Base-by-base conservation (phyloP, 2,329 filamentous ascomycete genomes). In the Lasiodiplodia theobromae region DNA sequence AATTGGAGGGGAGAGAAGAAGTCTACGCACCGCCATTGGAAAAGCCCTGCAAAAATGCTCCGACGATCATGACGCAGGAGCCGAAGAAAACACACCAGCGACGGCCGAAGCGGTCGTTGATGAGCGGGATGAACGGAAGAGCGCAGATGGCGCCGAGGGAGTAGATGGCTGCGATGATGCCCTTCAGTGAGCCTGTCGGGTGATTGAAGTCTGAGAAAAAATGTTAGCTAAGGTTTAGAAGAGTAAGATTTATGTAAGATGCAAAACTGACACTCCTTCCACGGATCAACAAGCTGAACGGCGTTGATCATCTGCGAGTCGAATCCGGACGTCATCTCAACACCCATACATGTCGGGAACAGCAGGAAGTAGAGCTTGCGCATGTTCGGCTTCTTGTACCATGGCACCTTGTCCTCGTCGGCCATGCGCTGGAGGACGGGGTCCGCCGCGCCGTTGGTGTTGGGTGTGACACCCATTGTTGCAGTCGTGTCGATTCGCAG, bases 371-470 rank as follows among this genome's bases (percentile, higher is more conserved):
- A 77, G 28, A 69, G 75, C 67, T 68, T 75, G 40, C 75, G 67
- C 63, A 78, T 62, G 14, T 70, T 72, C 8, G 75, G 69, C 51
- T 77, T 74, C 40, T 71, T 74, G 69, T 74, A 77, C 75, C 75
- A 77, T n/a, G 74, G 76, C 49, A 77, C 74, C 57, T 72, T 72
- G 34, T 83, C 81, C 66, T 79, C 73, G 28, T 80, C 74, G 14
- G 82, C 79, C 57, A 83, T 73, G 62, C 77, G 77, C 37, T 80
- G 80, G 68, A 83, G 70, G 56, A 82, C 71, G 18, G 80, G 80
- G 67, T 82, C 81, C n/a, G 77, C 73, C 49, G 67, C 73, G 47
- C 73, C 74, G 69, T 73, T 70, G 58, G 70, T 68, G 67, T 67
- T 67, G 31, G 74, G 74, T 69, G 74, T 40, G 70, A 77, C 69